Evolutionary conservation across 2,329 filamentous ascomycete species (phyloP), one percentile per base, ranked within the genome.

Genomic region (Coniochaeta prunicola): DNA sequence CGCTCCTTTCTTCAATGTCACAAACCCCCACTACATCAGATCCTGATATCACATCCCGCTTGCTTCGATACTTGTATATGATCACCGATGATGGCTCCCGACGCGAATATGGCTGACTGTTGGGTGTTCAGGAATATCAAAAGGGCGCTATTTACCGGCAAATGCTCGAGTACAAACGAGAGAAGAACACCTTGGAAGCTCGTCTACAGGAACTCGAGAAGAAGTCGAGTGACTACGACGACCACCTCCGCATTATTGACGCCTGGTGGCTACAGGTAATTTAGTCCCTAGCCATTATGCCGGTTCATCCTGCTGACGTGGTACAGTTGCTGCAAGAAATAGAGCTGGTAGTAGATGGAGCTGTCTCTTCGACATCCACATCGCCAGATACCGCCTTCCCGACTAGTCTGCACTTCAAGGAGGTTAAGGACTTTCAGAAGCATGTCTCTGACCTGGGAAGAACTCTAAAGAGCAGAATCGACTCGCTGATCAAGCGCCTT

Each of bases 141-240:
- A 99, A 97, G 77, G 94, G 96, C 78, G 94, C 94, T 64, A 96
- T 99, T 71, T 88, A 90, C 68, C 91, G 96, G 60, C 93, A 97
- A 76, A 96, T 99, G 92, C 90, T 92, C 71, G 94, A 97, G 75
- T 97, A 96, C 75, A 96, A 96, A 76, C 87, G 94, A 66, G 91
- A 96, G 71, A 92, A 92, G 71, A 81, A 83, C 59, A 89, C 89
- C 42, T 78, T 96, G 62, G 92, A 97, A 76, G 80, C 85, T 60
- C 89, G 90, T 69, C 79, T 97, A 62, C 88, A 88, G 69, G 90
- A 96, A 64, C 78, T 96, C 63, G 84, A 90, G 64, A 92, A 91
- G 71, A 84, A 86, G 69, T 85, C 89, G 31, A 81, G 84, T 62
- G 86, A 94, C 74, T 91, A 97, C 75, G 91, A 97, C 74, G 92